Evolutionary conservation across 371 early-diverging fungal genomes (phyloP).

Genomic region (Mortierella sp.): DNA sequence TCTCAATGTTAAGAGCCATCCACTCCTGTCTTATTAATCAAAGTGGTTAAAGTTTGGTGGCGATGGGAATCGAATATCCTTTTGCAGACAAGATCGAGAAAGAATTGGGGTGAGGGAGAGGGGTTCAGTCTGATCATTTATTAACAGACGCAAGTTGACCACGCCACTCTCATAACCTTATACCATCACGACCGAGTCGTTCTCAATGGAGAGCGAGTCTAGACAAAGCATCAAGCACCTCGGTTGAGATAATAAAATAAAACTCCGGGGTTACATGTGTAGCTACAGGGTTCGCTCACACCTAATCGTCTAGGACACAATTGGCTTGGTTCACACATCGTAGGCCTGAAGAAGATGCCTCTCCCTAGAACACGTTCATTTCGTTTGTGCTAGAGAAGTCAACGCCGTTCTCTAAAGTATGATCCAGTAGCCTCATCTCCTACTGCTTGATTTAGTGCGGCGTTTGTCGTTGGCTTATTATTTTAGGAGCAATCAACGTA

Average conservation of each 20-base stretch:
- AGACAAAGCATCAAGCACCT: neutral
- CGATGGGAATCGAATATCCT: slow-evolving; percentile 7
- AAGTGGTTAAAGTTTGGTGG: neutral
- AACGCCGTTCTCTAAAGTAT: neutral
- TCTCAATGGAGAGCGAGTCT: neutral
- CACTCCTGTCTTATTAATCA: neutral
- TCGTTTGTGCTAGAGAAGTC: no score
- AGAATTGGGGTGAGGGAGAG: no score
- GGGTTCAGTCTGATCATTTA: no score
- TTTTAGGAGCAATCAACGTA: no score
- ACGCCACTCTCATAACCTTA: neutral
- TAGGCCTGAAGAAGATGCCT: no score
- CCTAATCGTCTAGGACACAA: no score
- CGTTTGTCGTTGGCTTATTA: neutral
- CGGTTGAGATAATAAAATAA: neutral
- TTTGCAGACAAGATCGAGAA: neutral
- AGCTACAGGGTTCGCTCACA: no score
- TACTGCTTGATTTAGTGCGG: neutral
- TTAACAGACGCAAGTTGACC: no score
- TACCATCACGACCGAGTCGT: neutral
- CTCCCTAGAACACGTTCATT: no score
- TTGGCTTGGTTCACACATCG: no score
- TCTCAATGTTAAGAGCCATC: neutral
- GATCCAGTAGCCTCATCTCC: neutral
- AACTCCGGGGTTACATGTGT: no score